Evolutionary conservation across 2,329 filamentous ascomycete genomes (phyloP), one percentile per base, ranked within the genome.

Genomic region (Alternaria longipes): DNA sequence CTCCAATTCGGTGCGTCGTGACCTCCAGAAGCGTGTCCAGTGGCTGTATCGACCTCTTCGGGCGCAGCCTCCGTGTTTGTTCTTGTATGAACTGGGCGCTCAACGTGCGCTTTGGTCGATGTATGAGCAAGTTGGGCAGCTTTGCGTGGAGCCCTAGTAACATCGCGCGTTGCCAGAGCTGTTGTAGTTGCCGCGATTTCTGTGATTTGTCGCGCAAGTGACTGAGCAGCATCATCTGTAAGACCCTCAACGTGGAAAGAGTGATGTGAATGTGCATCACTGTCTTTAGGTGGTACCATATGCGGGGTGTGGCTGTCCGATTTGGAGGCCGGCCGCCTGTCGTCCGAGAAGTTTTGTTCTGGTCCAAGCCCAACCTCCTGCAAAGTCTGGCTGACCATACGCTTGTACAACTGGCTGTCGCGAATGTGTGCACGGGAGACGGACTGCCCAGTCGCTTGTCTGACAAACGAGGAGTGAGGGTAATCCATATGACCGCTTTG

Each of bases 1-100:
- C 94, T 92, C 95, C 95, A 99, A 77, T 99, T 99, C 5, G 95
- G 95, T n/a, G 95, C 95, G 79, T 99, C 95, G 72, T 99, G 96
- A 1, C 94, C 94, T 54, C 81, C 81, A 41, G 76, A 74, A 54
- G 72, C 71, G 16, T 83, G 75, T 8, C 85, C 84, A 14, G 80
- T 76, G n/a, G 78, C 78, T n/a, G 76, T 80, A 11, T 73, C 69
- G 3, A 54, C 52, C 45, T 84, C 81, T 26, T 79, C 76, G 32
- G 86, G 84, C 38, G 87, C 86, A 40, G 87, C 87, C 42, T 80
- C 70, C 11, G 78, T 77, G 28, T 76, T 80, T 18, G 75, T 72
- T 54, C 73, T 75, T 30, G 80, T 78, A 22, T 75, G 74, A 55
- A 77, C 65, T n/a, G 76, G 75, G 41, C 80, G 81, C 30, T 75